Evolutionary conservation across 139 green algal genomes (phyloP).

Genomic region (Picochlorum sp.): DNA sequence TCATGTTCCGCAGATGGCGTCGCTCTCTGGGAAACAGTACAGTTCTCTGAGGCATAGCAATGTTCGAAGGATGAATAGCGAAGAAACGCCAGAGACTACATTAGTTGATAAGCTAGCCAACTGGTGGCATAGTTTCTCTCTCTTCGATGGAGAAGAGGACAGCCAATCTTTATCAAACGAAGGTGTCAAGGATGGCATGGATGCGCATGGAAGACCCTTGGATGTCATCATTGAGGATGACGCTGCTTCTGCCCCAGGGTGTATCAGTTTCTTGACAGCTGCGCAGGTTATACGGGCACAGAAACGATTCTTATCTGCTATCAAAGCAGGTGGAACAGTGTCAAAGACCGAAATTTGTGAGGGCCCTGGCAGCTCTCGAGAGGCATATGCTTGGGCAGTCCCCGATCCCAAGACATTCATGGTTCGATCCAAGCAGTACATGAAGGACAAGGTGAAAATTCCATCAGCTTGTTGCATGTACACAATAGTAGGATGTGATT

Average conservation of each 20-base stretch:
- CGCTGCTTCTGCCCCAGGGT: background rate
- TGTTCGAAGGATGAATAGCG: no score
- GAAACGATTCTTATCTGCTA: constrained; percentile 6
- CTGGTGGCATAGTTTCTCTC: background rate
- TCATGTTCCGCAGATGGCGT: no score
- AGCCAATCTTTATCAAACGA: no score
- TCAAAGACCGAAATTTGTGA: constrained; percentile 6
- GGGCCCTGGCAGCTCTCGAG: background rate
- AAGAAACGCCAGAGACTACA: background rate
- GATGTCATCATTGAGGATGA: background rate
- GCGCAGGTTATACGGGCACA: background rate
- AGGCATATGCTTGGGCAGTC: constrained; percentile 11
- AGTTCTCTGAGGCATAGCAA: no score
- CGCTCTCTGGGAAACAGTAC: no score
- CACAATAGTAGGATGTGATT: constrained; percentile 54
- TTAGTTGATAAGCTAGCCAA: background rate
- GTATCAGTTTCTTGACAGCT: constrained; percentile 17
- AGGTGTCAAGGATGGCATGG: no score
- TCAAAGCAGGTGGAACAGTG: constrained; percentile 11
- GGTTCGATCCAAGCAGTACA: constrained; percentile 23
- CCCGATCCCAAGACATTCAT: constrained; percentile 19
- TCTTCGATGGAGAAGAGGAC: no score
- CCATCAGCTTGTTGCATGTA: constrained; percentile 49
- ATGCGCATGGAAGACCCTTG: no score
- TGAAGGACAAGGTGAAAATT: constrained; percentile 48